These are phyloP conservation scores for Tolypocladium tropicale DNA, from an alignment of 2,329 filamentous ascomycete species.

Conservation along the genomic window DNA sequence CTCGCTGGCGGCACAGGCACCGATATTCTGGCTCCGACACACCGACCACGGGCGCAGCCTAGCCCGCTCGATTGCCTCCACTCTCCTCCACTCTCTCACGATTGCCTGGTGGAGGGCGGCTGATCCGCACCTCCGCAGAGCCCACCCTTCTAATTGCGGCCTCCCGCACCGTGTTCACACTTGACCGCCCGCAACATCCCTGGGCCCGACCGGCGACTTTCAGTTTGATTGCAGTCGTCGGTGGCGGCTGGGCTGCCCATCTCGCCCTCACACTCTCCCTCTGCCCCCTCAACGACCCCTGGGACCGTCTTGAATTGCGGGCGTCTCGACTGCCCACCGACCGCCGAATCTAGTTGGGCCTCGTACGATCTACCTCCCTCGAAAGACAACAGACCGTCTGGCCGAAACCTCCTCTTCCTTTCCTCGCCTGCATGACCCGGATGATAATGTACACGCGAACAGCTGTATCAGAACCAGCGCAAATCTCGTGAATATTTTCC, in stretches of 20 bases:
- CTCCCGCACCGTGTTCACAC: not conserved
- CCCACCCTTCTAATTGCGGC: not conserved
- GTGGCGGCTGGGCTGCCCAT: not conserved
- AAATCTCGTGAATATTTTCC: not conserved
- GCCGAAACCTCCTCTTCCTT: not conserved
- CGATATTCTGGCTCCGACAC: not conserved
- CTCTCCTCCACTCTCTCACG: not conserved
- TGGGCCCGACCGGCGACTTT: not conserved
- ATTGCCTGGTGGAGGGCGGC: not conserved
- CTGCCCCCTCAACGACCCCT: not conserved
- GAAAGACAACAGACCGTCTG: not conserved
- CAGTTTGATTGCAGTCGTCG: not conserved
- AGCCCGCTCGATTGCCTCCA: not conserved
- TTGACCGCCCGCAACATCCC: not conserved
- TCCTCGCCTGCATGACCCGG: not conserved
- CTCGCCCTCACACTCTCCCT: not conserved
- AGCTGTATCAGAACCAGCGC: not conserved
- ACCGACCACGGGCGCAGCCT: not conserved
- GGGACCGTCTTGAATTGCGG: not conserved
- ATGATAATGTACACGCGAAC: conserved; percentile 5
- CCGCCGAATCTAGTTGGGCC: not conserved
- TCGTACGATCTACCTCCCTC: not conserved
- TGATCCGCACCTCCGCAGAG: not conserved
- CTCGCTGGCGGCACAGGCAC: not conserved
- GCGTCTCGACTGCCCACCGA: not conserved